Conservation (phyloP, 257 asterid species). For the Verbena officinalis region DNA sequence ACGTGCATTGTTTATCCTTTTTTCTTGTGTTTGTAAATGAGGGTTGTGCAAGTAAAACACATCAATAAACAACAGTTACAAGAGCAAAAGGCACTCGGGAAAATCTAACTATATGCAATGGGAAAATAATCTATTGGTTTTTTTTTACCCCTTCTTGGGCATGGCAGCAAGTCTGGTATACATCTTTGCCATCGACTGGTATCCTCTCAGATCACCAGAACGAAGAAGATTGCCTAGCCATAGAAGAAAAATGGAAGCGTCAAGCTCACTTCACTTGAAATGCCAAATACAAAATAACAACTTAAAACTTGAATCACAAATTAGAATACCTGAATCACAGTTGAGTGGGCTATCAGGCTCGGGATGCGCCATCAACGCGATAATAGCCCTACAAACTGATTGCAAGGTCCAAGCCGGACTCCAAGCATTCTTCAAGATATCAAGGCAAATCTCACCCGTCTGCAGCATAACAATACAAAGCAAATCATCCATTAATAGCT, state of each 20-base stretch:
- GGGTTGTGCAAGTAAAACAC: background rate
- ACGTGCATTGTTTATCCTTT: background rate
- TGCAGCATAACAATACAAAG: slow-evolving; percentile 35
- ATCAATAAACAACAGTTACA: background rate
- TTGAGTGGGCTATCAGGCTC: slow-evolving; percentile 99
- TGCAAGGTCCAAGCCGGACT: slow-evolving; percentile 99
- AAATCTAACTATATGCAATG: slow-evolving; percentile 2
- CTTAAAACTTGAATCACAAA: background rate
- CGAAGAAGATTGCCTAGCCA: slow-evolving; percentile 90
- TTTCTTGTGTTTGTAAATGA: background rate
- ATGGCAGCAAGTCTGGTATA: slow-evolving; percentile 97
- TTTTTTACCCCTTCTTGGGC: slow-evolving; percentile 89
- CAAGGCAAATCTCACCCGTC: slow-evolving; percentile 99
- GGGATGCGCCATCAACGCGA: slow-evolving; percentile 99
- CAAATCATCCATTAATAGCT: background rate
- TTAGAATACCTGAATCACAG: slow-evolving; percentile 86
- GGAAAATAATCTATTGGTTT: too few species aligned
- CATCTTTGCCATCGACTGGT: slow-evolving; percentile 97
- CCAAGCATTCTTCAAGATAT: slow-evolving; percentile 98
- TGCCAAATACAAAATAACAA: background rate
- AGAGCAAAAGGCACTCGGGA: slow-evolving; percentile 10
- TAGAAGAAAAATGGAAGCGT: slow-evolving; percentile 15
- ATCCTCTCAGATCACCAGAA: slow-evolving; percentile 87
- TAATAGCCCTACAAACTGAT: slow-evolving; percentile 98
- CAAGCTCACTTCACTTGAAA: background rate